Evolutionary conservation across 306 rosid species (phyloP).

Genomic region (Trichosanthes cucumerina): DNA sequence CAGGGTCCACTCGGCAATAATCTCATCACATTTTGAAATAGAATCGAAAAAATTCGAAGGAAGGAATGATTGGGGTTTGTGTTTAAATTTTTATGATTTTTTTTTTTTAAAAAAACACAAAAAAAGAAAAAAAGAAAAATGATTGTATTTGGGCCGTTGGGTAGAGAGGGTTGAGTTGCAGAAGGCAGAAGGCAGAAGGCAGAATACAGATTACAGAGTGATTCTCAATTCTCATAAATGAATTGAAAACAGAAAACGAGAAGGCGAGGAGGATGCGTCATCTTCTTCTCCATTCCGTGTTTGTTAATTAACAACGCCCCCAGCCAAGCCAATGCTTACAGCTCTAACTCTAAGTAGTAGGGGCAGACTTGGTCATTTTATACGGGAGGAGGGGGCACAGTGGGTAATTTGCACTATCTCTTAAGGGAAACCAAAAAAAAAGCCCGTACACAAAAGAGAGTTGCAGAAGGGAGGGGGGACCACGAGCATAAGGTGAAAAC

Average conservation of each 20-base stretch:
- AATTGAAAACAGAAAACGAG: slow-evolving; percentile 2
- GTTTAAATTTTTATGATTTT: neutral
- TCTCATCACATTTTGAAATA: neutral
- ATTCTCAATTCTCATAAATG: neutral
- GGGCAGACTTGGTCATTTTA: neutral
- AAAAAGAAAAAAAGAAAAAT: neutral
- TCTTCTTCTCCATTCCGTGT: neutral
- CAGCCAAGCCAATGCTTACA: neutral
- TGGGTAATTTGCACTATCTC: neutral
- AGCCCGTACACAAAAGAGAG: neutral
- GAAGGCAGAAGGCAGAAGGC: neutral
- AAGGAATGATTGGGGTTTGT: neutral
- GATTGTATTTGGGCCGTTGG: neutral
- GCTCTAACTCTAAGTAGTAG: neutral
- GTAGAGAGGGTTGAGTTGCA: neutral
- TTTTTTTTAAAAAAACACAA: too few relatives aligned
- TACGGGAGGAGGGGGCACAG: neutral
- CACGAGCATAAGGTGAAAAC: neutral
- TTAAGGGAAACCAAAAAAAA: neutral
- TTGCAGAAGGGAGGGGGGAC: neutral
- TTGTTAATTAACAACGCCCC: slow-evolving; percentile 9
- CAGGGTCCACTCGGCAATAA: neutral
- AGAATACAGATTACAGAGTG: too few relatives aligned
- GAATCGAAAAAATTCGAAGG: neutral
- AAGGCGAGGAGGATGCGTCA: neutral